These are phyloP conservation scores for Rhododendron ovatum DNA, from an alignment of 148 eudicot species.

Conservation along the genomic window DNA sequence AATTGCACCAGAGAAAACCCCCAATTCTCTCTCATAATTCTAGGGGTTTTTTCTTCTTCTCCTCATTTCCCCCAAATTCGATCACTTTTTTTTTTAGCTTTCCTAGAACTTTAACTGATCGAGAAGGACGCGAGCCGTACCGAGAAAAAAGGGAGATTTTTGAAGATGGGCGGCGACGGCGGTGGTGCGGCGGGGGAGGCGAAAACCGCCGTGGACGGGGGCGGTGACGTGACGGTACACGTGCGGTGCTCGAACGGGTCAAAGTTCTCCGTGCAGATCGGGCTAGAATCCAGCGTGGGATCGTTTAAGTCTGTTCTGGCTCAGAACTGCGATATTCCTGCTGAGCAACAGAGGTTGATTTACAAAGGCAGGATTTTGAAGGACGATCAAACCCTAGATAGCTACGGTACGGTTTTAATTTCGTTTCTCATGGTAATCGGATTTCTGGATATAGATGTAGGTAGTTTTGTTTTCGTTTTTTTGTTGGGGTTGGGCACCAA, in stretches of 20 bases:
- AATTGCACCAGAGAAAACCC: neutral
- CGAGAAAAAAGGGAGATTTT: neutral
- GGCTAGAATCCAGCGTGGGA: slow-evolving; percentile 30
- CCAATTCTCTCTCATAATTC: neutral
- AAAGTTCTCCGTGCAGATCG: slow-evolving; percentile 35
- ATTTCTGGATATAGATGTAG: neutral
- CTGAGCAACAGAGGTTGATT: slow-evolving; percentile 39
- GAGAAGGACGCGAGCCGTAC: neutral
- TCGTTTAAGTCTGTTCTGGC: slow-evolving; percentile 33
- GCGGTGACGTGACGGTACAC: slow-evolving; percentile 22
- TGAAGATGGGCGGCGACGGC: slow-evolving; percentile 13
- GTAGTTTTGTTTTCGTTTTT: neutral
- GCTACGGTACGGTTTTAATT: slow-evolving; percentile 28
- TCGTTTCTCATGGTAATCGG: neutral
- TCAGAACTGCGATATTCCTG: slow-evolving; percentile 30
- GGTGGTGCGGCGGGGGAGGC: slow-evolving; percentile 2
- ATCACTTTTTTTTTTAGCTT: neutral
- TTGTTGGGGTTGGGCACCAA: too few species aligned
- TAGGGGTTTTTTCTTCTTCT: neutral
- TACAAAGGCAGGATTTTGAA: slow-evolving; percentile 51
- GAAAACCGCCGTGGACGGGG: slow-evolving; percentile 1
- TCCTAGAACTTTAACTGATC: neutral
- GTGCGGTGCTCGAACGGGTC: slow-evolving; percentile 37
- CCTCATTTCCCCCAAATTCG: neutral
- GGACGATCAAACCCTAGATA: slow-evolving; percentile 44